Percentiles rank a stretch among this genome's conserved stretches.
Evolutionary conservation across 495 filamentous ascomycete species (phyloP).

Genomic region (Sordaria brevicollis): DNA sequence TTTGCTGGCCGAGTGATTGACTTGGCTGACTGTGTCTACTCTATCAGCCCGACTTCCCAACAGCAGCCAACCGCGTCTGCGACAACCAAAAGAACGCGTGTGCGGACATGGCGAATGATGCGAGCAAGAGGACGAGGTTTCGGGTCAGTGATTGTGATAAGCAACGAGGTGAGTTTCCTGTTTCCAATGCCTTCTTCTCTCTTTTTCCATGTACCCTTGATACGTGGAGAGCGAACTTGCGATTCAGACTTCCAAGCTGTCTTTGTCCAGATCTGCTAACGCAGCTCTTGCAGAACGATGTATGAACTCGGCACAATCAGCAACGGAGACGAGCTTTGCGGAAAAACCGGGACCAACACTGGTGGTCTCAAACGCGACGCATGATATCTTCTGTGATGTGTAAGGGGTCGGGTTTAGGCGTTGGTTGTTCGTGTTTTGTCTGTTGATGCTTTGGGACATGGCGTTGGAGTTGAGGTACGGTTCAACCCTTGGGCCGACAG

Average conservation of each 20-base stretch:
- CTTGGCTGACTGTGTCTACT: neutral
- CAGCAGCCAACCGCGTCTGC: constrained; percentile 28
- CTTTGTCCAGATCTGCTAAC: neutral
- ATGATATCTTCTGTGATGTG: neutral
- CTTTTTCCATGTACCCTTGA: neutral
- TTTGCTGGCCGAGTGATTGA: constrained; percentile 5
- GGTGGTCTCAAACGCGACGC: neutral
- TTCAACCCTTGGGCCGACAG: neutral
- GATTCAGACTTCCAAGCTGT: neutral
- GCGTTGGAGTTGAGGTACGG: neutral
- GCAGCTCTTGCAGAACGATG: constrained; percentile 15
- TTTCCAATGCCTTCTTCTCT: neutral
- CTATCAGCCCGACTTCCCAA: constrained; percentile 27
- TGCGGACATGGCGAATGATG: constrained; percentile 20
- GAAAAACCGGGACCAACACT: neutral
- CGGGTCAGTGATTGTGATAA: constrained; percentile 25
- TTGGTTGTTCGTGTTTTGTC: neutral
- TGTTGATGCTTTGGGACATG: neutral
- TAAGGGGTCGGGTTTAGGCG: neutral
- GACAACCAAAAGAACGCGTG: constrained; percentile 33
- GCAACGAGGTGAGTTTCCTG: constrained; percentile 23
- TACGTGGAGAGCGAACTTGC: neutral
- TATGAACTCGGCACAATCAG: constrained; percentile 12
- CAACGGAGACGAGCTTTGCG: constrained; percentile 15
- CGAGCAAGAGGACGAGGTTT: constrained; percentile 11